Evolutionary conservation across 176 grass and related monocot genomes (phyloP).

Genomic region (Cenchrus purpureus): DNA sequence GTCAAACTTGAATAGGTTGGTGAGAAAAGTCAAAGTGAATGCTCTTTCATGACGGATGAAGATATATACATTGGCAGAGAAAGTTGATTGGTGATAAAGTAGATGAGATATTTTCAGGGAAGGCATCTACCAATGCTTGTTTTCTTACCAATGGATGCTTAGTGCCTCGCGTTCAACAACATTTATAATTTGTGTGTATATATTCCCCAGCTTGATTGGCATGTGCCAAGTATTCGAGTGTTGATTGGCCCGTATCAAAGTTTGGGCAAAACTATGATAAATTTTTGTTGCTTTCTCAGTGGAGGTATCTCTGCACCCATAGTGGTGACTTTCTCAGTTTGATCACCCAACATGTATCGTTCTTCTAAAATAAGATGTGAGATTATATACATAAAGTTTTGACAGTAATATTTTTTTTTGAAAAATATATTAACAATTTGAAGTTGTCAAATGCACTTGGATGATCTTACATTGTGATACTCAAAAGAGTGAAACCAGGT

Average conservation of each 20-base stretch:
- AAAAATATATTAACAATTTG: neutral
- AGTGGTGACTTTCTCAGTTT: conserved; percentile 7
- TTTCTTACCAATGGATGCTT: conserved; percentile 9
- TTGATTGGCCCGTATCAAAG: conserved; percentile 9
- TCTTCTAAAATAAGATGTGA: neutral
- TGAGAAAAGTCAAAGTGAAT: too few species aligned
- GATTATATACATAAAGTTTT: neutral
- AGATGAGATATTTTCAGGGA: conserved; percentile 41
- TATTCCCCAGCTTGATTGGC: conserved; percentile 21
- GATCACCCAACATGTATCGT: neutral
- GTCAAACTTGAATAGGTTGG: too few species aligned
- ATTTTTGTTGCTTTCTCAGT: conserved; percentile 5
- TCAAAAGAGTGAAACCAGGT: neutral
- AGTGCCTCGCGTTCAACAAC: conserved; percentile 1
- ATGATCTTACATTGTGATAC: neutral
- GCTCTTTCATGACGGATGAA: too few species aligned
- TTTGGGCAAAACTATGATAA: neutral
- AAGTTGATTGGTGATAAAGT: conserved; percentile 30
- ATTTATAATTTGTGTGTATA: neutral
- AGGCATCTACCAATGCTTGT: neutral
- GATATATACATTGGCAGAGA: neutral
- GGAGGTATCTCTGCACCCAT: neutral
- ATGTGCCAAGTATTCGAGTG: conserved; percentile 2
- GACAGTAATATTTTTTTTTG: neutral
- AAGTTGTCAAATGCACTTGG: neutral